Evolutionary conservation across 176 grass and related monocot genomes (phyloP).

Genomic region (Calamus simplicifolius): DNA sequence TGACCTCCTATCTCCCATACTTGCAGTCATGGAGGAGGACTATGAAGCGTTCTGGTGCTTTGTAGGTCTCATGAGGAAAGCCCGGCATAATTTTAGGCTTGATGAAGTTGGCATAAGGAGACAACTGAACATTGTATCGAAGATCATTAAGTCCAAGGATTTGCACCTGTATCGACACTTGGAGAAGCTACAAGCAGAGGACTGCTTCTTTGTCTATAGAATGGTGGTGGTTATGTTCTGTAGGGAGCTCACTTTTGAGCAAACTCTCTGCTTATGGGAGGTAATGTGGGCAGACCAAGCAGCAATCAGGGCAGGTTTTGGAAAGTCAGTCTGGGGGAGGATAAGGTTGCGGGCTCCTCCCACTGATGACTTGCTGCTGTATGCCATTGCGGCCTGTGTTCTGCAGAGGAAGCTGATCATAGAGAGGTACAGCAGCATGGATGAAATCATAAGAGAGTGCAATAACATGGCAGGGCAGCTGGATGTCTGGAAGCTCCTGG

Average conservation of each 20-base stretch:
- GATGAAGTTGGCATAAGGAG: constrained; percentile 82
- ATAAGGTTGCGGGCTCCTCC: constrained; percentile 76
- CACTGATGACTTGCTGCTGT: constrained; percentile 77
- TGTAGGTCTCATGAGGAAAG: constrained; percentile 91
- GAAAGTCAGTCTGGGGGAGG: constrained; percentile 66
- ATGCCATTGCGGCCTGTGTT: constrained; percentile 87
- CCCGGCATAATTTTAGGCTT: constrained; percentile 88
- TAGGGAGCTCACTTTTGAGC: constrained; percentile 87
- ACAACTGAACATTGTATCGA: constrained; percentile 87
- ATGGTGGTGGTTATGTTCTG: constrained; percentile 96
- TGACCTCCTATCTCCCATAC: constrained; percentile 82
- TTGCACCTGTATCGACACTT: constrained; percentile 73
- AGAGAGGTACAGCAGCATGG: constrained; percentile 93
- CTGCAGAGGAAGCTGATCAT: constrained; percentile 90
- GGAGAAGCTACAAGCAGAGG: constrained; percentile 95
- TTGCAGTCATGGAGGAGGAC: constrained; percentile 73
- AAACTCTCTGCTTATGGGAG: constrained; percentile 87
- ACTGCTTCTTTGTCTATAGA: constrained; percentile 97
- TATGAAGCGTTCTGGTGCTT: constrained; percentile 97
- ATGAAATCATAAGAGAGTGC: constrained; percentile 88
- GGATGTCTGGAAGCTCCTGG: constrained; percentile 90
- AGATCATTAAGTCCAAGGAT: constrained; percentile 93
- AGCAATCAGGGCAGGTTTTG: constrained; percentile 63
- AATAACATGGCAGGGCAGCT: constrained; percentile 85
- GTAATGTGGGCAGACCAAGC: constrained; percentile 98